Base-by-base conservation (phyloP, 148 eudicot genomes). In the Talinum fruticosum region DNA sequence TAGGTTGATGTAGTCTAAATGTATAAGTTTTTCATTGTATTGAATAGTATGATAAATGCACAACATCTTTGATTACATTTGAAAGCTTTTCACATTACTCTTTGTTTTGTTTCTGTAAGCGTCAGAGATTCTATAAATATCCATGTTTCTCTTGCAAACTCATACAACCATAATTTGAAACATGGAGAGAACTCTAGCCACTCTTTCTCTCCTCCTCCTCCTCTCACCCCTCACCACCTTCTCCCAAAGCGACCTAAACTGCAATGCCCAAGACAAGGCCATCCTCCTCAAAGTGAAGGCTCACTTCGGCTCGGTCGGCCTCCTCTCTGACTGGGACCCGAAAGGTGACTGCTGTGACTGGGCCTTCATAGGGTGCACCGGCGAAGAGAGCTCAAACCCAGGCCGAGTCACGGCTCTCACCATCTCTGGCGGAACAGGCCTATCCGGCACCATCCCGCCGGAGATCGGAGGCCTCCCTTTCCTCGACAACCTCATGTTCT, bases 401-500 rank as follows among this genome's bases (percentile, higher is more conserved):
- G 78, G 74, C 19, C 83, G 79, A 24, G 79, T 80, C 1, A 45
- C 33, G 4, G 71, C 76, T 5, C 57, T 80, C 5, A 71, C 83
- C 8, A 33, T 80, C 53, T 37, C 75, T 10, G 64, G 72, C 1
- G 74, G 71, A 19, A 23, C 23, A 0, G 83, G 76, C 6, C 83
- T 80, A 8, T 59, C 45, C 16, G 84, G 77, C 2, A 73, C 18
- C 38, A 82, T 78, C 26, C 84, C 81, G 6, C 70, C 30, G 0
- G 78, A 45, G 37, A 72, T 82, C 23, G 84, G 78, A 0, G 41
- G 67, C 53, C 77, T 90, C 24, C 71, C 88, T 15, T 87, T 79
- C 59, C 85, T 90, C 73, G 79, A 84, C 18, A 72, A 80, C 47
- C 72, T 88, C 32, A 86, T 79, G 69, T 76, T 89, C 34, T 79